phyloP scores from a whole-genome alignment of 2,329 filamentous ascomycete species.

The Colletotrichum siamense region DNA sequence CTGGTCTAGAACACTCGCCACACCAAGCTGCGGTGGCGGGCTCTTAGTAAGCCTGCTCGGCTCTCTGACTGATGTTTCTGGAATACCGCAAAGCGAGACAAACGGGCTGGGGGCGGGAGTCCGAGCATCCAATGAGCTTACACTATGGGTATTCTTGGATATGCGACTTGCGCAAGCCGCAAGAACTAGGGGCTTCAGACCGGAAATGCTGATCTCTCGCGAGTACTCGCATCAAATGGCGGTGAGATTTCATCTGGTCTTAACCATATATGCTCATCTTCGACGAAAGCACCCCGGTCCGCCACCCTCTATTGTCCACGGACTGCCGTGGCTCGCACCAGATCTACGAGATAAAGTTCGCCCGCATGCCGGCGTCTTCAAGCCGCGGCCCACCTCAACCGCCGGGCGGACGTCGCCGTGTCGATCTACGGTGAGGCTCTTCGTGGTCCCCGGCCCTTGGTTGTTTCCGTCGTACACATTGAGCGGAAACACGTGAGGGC shows the following conservation, averaged over 20 bases:
- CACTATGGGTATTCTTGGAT: neutral
- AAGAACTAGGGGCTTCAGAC: neutral
- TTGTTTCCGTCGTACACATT: neutral
- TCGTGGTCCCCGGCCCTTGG: neutral
- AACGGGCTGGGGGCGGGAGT: neutral
- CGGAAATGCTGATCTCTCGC: neutral
- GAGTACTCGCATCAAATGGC: neutral
- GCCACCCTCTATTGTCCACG: neutral
- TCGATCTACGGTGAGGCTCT: slow-evolving; percentile 10
- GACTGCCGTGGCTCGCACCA: neutral
- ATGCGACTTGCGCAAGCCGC: neutral
- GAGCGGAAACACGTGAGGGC: neutral
- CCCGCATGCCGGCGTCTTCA: neutral
- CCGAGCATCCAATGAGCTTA: neutral
- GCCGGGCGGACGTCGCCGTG: slow-evolving; percentile 3
- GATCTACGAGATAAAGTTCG: slow-evolving; percentile 16
- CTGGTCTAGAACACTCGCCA: neutral
- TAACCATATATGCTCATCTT: neutral
- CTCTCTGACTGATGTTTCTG: neutral
- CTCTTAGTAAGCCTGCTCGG: neutral
- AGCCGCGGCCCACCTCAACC: neutral
- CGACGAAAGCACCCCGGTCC: neutral
- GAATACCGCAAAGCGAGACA: neutral
- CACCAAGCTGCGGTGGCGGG: neutral
- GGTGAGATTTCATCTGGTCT: slow-evolving; percentile 10